Conservation (phyloP, 768 basidiomycete genomes). For the Nidula microcarpa region DNA sequence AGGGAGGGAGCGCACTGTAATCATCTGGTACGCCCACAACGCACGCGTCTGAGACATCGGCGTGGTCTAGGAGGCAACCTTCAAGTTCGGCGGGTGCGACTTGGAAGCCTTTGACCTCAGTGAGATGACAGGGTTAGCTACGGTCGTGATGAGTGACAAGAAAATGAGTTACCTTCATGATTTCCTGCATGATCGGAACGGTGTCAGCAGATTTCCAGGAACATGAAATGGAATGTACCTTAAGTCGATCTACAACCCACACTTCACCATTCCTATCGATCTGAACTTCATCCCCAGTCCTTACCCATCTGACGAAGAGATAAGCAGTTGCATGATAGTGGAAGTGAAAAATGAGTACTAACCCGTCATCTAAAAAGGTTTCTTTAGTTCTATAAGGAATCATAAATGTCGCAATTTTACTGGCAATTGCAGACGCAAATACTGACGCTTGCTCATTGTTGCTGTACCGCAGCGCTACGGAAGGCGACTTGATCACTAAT, state of each 20-base stretch:
- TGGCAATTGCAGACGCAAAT: neutral
- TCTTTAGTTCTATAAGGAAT: slow-evolving; percentile 54
- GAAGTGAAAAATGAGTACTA: slow-evolving; percentile 7
- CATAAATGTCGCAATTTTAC: neutral
- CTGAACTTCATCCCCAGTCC: slow-evolving; percentile 63
- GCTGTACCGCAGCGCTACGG: slow-evolving; percentile 52
- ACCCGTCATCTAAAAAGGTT: slow-evolving; percentile 63
- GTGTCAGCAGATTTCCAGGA: neutral
- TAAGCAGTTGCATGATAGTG: slow-evolving; percentile 2
- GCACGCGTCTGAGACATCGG: slow-evolving; percentile 57
- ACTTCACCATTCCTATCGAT: slow-evolving; percentile 53
- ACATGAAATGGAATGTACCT: slow-evolving; percentile 28
- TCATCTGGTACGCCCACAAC: slow-evolving; percentile 68
- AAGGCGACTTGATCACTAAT: slow-evolving; percentile 50
- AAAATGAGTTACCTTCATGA: slow-evolving; percentile 33
- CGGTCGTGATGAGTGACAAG: neutral
- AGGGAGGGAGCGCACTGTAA: slow-evolving; percentile 35
- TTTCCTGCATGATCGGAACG: slow-evolving; percentile 25
- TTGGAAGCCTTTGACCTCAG: slow-evolving; percentile 66
- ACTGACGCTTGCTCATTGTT: slow-evolving; percentile 62
- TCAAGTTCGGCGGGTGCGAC: slow-evolving; percentile 75
- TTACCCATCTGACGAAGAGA: slow-evolving; percentile 50
- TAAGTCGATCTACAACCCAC: slow-evolving; percentile 61
- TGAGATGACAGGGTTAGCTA: slow-evolving; percentile 22
- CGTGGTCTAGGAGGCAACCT: slow-evolving; percentile 57